A percentile compares a stretch with the other conserved stretches of the same genome.
Evolutionary conservation across 306 rosid species (phyloP).

Genomic region (Herpetospermum pedunculosum): DNA sequence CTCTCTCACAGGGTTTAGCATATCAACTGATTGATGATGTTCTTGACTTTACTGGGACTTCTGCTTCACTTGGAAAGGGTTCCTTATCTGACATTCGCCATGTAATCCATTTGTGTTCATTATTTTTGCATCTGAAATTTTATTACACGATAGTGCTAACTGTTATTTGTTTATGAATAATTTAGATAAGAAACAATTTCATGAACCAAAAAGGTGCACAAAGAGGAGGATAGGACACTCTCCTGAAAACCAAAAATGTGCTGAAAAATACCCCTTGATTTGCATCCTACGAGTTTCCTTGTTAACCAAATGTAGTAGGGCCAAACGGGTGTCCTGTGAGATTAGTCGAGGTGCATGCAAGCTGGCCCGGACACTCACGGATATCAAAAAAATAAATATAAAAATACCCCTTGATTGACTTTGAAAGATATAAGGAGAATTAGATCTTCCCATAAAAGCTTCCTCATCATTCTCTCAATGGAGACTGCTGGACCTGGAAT

Average conservation of each 20-base stretch:
- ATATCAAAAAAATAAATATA: too few relatives aligned
- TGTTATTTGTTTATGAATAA: background rate
- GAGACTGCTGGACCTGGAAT: too few relatives aligned
- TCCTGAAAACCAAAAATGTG: background rate
- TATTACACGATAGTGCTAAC: background rate
- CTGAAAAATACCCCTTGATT: background rate
- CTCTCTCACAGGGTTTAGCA: slow-evolving; percentile 73
- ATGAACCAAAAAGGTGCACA: background rate
- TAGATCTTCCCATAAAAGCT: too few relatives aligned
- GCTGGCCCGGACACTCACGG: too few relatives aligned
- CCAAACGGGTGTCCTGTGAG: too few relatives aligned
- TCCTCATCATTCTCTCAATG: too few relatives aligned
- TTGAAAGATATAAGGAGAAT: background rate
- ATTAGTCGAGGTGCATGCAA: too few relatives aligned
- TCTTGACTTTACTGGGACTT: slow-evolving; percentile 86
- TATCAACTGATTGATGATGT: slow-evolving; percentile 87
- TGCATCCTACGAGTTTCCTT: too few relatives aligned
- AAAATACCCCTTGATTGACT: background rate
- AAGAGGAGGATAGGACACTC: background rate
- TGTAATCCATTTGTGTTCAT: slow-evolving; percentile 30
- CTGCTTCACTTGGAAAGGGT: slow-evolving; percentile 94
- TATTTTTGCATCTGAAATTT: background rate
- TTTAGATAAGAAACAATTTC: background rate
- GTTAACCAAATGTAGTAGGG: too few relatives aligned
- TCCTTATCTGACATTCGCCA: slow-evolving; percentile 75